phyloP scores from a whole-genome alignment of 768 basidiomycete genomes.

The Mycena sanguinolenta region DNA sequence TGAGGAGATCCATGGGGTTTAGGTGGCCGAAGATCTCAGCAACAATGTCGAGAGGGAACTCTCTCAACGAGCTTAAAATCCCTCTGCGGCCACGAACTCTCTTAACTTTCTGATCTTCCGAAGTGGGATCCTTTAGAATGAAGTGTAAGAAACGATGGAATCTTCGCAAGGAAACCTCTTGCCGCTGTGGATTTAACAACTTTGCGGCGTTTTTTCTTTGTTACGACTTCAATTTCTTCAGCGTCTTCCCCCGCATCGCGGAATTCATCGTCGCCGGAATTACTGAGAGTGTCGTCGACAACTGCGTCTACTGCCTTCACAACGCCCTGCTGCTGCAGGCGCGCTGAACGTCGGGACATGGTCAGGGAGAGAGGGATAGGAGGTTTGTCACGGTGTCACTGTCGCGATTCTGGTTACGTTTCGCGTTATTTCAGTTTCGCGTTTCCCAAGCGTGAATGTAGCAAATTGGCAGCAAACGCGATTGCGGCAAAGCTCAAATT shows the following conservation, averaged over 20 bases:
- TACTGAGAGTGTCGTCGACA: neutral
- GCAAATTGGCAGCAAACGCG: no score
- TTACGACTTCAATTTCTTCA: conserved; percentile 17
- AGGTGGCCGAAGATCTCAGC: conserved; percentile 60
- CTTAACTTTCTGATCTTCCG: conserved; percentile 17
- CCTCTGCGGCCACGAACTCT: conserved; percentile 29
- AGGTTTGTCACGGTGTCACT: neutral
- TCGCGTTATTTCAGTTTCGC: no score
- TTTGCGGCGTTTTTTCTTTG: conserved; percentile 30
- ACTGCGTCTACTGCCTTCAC: neutral
- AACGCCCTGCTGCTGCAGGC: conserved; percentile 12
- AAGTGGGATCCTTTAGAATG: neutral
- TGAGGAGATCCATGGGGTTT: conserved; percentile 59
- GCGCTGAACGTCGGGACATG: conserved; percentile 27
- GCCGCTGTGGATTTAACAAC: neutral
- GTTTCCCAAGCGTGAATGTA: no score
- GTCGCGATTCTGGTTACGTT: no score
- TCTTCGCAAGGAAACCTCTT: neutral
- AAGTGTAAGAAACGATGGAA: no score
- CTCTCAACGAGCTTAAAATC: conserved; percentile 25
- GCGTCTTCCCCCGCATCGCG: neutral
- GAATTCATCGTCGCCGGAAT: conserved; percentile 12
- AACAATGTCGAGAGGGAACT: conserved; percentile 49
- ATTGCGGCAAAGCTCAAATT: no score
- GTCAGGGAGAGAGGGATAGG: neutral